phyloP scores from a whole-genome alignment of 2,329 filamentous ascomycete genomes.

The Apiospora marii region DNA sequence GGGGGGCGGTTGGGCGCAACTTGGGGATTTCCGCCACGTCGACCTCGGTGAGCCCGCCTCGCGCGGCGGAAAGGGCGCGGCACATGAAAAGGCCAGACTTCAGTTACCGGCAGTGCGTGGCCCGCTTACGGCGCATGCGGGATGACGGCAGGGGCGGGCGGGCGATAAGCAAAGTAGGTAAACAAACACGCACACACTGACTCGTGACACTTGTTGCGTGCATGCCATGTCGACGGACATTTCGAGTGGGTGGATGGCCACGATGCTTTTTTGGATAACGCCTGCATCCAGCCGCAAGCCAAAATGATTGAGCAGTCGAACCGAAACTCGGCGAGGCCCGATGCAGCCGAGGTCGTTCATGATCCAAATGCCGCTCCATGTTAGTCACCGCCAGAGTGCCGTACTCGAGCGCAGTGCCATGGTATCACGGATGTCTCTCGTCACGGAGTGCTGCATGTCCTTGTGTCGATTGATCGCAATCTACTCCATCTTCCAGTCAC shows the following conservation, averaged over 20 bases:
- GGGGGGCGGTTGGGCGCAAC: too few relatives aligned
- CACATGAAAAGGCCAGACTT: neutral
- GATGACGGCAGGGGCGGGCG: neutral
- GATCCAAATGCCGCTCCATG: neutral
- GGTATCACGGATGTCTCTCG: neutral
- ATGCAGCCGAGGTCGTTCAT: neutral
- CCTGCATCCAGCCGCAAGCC: neutral
- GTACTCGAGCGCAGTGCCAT: neutral
- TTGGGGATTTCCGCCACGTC: too few relatives aligned
- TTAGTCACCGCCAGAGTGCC: neutral
- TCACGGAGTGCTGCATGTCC: neutral
- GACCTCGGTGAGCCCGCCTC: too few relatives aligned
- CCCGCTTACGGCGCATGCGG: too few relatives aligned
- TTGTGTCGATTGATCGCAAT: neutral
- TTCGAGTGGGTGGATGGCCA: neutral
- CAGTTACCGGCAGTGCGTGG: neutral
- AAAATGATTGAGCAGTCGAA: too few relatives aligned
- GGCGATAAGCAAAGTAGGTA: neutral
- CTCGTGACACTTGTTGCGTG: neutral
- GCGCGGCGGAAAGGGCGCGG: neutral
- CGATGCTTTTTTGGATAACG: neutral
- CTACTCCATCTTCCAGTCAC: neutral
- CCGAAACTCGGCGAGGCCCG: neutral
- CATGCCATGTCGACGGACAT: neutral
- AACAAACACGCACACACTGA: neutral